phyloP scores from a whole-genome alignment of 2,329 filamentous ascomycete genomes.

The Blastomyces emzantsi region DNA sequence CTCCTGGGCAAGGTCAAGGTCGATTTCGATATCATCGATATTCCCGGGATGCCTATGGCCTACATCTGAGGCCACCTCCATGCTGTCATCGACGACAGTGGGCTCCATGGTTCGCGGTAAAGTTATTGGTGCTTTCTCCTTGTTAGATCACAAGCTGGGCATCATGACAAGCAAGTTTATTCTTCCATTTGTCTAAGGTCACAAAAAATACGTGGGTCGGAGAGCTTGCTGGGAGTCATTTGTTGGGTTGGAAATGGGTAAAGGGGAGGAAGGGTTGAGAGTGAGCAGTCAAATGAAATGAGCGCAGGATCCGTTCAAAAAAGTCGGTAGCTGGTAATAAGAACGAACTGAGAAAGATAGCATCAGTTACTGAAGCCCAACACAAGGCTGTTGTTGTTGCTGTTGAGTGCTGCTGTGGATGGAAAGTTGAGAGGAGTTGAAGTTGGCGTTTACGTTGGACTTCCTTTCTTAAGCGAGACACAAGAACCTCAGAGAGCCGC shows the following conservation, averaged over 20 bases:
- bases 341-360: not conserved
- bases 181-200: not conserved
- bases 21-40: slow-evolving; percentile 50
- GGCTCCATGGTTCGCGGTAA: slow-evolving; percentile 27
- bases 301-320: not conserved
- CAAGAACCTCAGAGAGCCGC: slow-evolving; percentile 3
- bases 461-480: slow-evolving; percentile 7
- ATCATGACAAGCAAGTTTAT: not conserved
- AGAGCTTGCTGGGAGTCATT: not conserved
- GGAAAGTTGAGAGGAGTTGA: no score
- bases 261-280: not conserved
- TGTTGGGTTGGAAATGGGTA: not conserved
- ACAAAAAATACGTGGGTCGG: not conserved
- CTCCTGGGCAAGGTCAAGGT: slow-evolving; percentile 43
- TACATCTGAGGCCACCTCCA: slow-evolving; percentile 38
- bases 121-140: not conserved
- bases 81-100: slow-evolving; percentile 34
- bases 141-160: not conserved
- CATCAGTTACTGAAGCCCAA: not conserved
- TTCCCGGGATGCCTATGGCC: slow-evolving; percentile 28
- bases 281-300: not conserved
- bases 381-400: no score
- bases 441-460: not conserved
- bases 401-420: not conserved
- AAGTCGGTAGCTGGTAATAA: not conserved